A percentile compares a stretch with the other conserved stretches of the same genome.
These are phyloP conservation scores for Kwoniella europaea DNA, from an alignment of 768 basidiomycete species.

Conservation along the genomic window DNA sequence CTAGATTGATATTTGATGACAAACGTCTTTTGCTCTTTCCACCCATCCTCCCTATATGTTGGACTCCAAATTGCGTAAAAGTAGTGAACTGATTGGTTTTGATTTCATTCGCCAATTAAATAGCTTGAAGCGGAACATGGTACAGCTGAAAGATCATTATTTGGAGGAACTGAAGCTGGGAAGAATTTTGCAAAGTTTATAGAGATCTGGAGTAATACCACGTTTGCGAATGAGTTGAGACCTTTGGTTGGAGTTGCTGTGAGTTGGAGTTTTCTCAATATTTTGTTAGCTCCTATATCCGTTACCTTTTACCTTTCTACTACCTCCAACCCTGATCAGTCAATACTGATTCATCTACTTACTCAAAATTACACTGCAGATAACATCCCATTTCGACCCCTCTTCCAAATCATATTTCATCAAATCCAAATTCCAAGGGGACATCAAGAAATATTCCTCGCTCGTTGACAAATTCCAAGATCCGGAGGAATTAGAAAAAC, in stretches of 20 bases:
- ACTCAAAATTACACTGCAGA: background rate
- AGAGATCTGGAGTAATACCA: slow-evolving; percentile 27
- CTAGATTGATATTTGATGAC: no score
- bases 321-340: no score
- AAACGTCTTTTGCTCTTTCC: no score
- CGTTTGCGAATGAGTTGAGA: slow-evolving; percentile 26
- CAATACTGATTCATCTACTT: no score
- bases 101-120: background rate
- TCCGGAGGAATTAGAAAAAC: slow-evolving; percentile 7
- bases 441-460: background rate
- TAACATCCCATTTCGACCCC: slow-evolving; percentile 14
- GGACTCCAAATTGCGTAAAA: no score
- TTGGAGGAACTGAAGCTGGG: slow-evolving; percentile 26
- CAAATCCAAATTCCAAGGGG: slow-evolving; percentile 15
- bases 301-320: no score
- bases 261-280: slow-evolving; percentile 4
- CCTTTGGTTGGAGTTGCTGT: slow-evolving; percentile 19
- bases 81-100: no score
- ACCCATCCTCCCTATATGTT: no score
- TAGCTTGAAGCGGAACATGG: slow-evolving; percentile 30
- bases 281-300: background rate
- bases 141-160: slow-evolving; percentile 22
- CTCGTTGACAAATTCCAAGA: slow-evolving; percentile 4
- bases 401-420: slow-evolving; percentile 21
- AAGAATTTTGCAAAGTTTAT: slow-evolving; percentile 33